A percentile compares a stretch with the other conserved stretches of the same genome.
phyloP scores from a whole-genome alignment of 139 green algal species.

The Chlorella sp. region DNA sequence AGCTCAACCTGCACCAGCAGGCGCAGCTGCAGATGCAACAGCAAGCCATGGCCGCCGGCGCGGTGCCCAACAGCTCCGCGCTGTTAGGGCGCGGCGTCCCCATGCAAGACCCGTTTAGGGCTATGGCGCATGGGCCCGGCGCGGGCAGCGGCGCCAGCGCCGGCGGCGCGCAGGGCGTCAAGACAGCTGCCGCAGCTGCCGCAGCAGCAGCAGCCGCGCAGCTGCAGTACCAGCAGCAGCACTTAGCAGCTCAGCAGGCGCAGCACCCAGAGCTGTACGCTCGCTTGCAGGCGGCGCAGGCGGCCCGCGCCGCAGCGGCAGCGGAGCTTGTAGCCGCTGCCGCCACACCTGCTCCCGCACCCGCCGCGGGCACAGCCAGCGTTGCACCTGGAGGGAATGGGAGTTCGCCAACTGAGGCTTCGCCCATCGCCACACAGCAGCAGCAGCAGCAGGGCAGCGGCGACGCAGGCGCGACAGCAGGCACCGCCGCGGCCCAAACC shows the following conservation, averaged over 20 bases:
- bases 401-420: too few relatives aligned
- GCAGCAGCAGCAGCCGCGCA: neutral
- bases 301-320: neutral
- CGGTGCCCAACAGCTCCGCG: neutral
- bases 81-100: neutral
- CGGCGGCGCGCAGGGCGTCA: neutral
- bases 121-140: neutral
- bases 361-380: too few relatives aligned
- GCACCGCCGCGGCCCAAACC: too few relatives aligned
- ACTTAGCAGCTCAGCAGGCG: conserved; percentile 2
- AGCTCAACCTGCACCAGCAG: conserved; percentile 10
- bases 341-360: too few relatives aligned
- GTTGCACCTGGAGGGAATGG: too few relatives aligned
- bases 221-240: neutral
- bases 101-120: neutral
- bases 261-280: conserved; percentile 3
- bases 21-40: conserved; percentile 13
- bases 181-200: neutral
- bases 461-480: too few relatives aligned
- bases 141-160: too few relatives aligned
- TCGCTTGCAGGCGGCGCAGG: neutral
- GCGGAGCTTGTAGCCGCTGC: neutral
- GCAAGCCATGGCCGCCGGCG: conserved; percentile 1
- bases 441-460: too few relatives aligned
- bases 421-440: too few relatives aligned